Evolutionary conservation across 495 filamentous ascomycete species (phyloP), one percentile per base, ranked within the genome.

Genomic region (Hypoxylon crocopeplum): DNA sequence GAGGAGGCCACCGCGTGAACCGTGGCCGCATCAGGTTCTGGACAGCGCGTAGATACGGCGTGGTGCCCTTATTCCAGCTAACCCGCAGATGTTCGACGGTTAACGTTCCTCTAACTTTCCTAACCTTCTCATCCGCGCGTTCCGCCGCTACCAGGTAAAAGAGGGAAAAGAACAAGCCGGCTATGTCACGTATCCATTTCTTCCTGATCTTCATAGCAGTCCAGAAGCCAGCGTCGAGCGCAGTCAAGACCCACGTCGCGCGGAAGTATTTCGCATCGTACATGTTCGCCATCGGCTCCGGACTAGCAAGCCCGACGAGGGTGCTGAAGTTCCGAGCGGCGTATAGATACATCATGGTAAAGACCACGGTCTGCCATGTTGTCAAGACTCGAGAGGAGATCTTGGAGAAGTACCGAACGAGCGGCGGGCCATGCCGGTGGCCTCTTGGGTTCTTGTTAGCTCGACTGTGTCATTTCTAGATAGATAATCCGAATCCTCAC

Each of bases 151-250:
- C 80, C 41, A 98, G 76, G 71, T 98, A 98, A 73, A 96, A 98
- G 1, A 86, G 68, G 1, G 86, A 88, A 68, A 97, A 98, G 17
- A 89, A 79, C 16, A 98, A 79, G 56, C 88, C 92, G 3, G 86
- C 83, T 12, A 96, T 66, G 69, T 98, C 93, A 19, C 91, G 81
- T 13, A 95, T 68, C 88, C 89, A 92, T 64, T 91, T 93, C 48
- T 79, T 83, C 39, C 82, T 83, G 44, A 98, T 89, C 48, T 85
- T 88, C 94, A 98, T 98, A 4, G 94, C 95, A 0, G 92, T 96
- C 94, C 94, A 98, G 72, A 97, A 98, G 0, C 94, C 94, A 7
- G 94, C 94, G 69, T 98, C 94, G 51, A 98, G 72, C 0, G 91
- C 94, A 0, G 94, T 98, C 32, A 93, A 88, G 17, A 97, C 85